Base-by-base conservation (phyloP, 768 basidiomycete species). In the Hypsizygus marmoreus region DNA sequence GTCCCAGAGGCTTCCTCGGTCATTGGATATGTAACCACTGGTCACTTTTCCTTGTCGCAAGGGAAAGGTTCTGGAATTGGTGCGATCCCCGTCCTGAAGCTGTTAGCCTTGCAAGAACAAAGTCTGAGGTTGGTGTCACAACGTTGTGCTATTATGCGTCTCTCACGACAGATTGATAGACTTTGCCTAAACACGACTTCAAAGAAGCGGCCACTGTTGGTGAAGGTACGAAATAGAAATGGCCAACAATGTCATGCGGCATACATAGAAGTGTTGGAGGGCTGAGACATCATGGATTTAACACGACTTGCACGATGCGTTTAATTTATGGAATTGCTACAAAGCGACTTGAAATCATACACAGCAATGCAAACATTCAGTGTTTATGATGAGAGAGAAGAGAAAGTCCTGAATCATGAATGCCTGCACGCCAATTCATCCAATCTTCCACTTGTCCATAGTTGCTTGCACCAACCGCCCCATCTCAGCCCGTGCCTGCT, bases 11-110 rank as follows among this genome's bases (percentile, higher is more conserved):
- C 72, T 36, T 61, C 68, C 3, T 59, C 66, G 3, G 73, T 89
- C 19, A 80, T 95, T 41, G 95, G 95, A 0, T 90, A 88, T 57
- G 75, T 93, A 14, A 91, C 92, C 0, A 85, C 88, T 2, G 95
- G 94, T 0, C 84, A 83, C 49, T 87, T 79, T 60, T 95, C 94
- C 1, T 74, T 97, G 6, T 75, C 82, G 0, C 77, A 83, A 22
- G 95, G 95, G 0, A 69, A 78, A 47, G 93, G 91, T 0, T 81
- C 81, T 55, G 94, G 81, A 2, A 73, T 97, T 10, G 95, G 84
- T 13, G 81, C 84, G 0, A 66, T 97, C 13, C 71, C 89, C 3
- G 59, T 94, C 10, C 56, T 63, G 20, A 68, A 68, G 43, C 67
- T 82, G 26, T 53, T 86, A 19, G 72, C 77, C 26, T 61, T 87